A percentile compares a stretch with the other conserved stretches of the same genome.
Evolutionary conservation across 805 yeast genomes (phyloP).

Genomic region (Candida berthetii): DNA sequence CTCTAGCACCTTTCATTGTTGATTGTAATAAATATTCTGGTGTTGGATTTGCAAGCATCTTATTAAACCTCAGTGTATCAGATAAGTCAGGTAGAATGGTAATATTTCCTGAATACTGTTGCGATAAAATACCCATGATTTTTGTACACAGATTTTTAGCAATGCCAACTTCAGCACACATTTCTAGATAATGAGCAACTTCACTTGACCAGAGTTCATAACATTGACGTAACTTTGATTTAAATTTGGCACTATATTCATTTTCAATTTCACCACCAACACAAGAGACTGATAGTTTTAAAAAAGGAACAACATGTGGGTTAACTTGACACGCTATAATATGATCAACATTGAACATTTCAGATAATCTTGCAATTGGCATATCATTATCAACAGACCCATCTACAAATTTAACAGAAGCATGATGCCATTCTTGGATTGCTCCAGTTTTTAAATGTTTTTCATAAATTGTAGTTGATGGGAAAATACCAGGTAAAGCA

Average conservation of each 20-base stretch:
- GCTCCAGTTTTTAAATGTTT: constrained; percentile 70
- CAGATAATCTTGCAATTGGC: constrained; percentile 85
- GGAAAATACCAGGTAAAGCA: constrained; percentile 87
- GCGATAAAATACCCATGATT: constrained; percentile 69
- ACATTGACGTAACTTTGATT: constrained; percentile 42
- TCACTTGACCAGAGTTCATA: constrained; percentile 64
- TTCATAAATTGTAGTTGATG: constrained; percentile 80
- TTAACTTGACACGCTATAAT: constrained; percentile 97
- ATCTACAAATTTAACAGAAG: constrained; percentile 79
- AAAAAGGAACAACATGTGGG: constrained; percentile 89
- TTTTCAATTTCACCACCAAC: constrained; percentile 67
- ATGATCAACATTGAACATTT: constrained; percentile 96
- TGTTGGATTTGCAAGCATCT: constrained; percentile 75
- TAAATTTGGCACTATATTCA: constrained; percentile 49
- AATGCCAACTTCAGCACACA: constrained; percentile 71
- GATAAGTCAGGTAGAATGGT: constrained; percentile 81
- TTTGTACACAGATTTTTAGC: constrained; percentile 69
- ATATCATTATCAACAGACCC: constrained; percentile 95
- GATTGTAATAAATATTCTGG: constrained; percentile 67
- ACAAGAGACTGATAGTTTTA: constrained; percentile 59
- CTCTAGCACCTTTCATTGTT: constrained; percentile 76
- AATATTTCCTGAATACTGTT: constrained; percentile 88
- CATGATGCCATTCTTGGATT: constrained; percentile 75
- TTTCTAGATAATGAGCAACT: constrained; percentile 67
- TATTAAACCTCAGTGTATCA: constrained; percentile 46